A percentile compares a stretch with the other conserved stretches of the same genome.
Conservation (phyloP, 768 basidiomycete species). For the Kwoniella sp. region DNA sequence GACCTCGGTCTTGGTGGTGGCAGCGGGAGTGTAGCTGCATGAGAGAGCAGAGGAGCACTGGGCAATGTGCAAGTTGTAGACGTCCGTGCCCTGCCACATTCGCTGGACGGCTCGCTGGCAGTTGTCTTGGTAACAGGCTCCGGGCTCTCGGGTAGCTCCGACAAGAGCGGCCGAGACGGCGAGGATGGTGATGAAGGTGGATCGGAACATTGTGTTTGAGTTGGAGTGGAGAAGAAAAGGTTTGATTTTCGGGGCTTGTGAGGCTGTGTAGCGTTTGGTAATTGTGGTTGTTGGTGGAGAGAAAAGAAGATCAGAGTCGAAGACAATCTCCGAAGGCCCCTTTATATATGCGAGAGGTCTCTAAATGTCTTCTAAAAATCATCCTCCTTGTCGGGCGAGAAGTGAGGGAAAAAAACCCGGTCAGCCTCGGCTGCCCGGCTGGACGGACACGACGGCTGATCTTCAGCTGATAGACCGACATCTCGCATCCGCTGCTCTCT, state of each 20-base stretch:
- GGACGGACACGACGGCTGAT: no score
- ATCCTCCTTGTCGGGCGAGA: background rate
- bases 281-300: background rate
- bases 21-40: conserved; percentile 14
- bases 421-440: no score
- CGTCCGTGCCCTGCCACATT: conserved; percentile 15
- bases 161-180: conserved; percentile 18
- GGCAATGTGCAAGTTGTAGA: conserved; percentile 19
- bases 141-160: conserved; percentile 7
- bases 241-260: no score
- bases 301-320: background rate
- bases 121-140: conserved; percentile 17
- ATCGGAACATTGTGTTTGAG: conserved; percentile 13
- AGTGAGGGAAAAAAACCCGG: background rate
- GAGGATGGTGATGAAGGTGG: conserved; percentile 16
- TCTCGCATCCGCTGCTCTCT: no score
- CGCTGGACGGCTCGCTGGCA: conserved; percentile 21
- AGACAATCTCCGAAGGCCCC: background rate
- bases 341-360: background rate
- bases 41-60: conserved; percentile 12
- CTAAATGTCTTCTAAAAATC: background rate
- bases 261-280: no score
- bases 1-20: conserved; percentile 4
- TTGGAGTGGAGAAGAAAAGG: background rate
- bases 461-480: no score